Percentiles rank a stretch among this genome's conserved stretches.
These are phyloP conservation scores for Teunomyces panamensis DNA, from an alignment of 805 yeast species.

Conservation along the genomic window DNA sequence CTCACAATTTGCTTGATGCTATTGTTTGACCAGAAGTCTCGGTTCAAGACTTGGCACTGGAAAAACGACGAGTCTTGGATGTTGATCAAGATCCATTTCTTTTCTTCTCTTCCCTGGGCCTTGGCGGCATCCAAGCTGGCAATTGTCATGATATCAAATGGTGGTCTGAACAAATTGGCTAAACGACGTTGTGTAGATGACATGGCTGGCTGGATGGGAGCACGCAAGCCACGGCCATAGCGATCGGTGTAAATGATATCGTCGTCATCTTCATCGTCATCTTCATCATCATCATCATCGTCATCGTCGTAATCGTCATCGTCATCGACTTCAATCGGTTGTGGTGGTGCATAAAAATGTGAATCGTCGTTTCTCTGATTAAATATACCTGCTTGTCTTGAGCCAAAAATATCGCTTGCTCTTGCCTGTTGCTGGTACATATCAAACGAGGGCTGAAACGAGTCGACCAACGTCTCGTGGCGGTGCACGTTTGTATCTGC, in stretches of 20 bases:
- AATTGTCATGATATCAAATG: conserved; percentile 80
- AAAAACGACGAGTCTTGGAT: conserved; percentile 85
- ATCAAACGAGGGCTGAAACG: conserved; percentile 10
- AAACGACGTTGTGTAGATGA: conserved; percentile 60
- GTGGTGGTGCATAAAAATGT: too few species aligned
- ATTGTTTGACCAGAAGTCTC: conserved; percentile 86
- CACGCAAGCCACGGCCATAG: too few species aligned
- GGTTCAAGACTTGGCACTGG: conserved; percentile 81
- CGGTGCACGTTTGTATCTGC: conserved; percentile 77
- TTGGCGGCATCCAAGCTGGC: conserved; percentile 74
- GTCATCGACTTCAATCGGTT: conserved; percentile 37
- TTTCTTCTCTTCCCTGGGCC: conserved; percentile 53
- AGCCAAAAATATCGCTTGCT: conserved; percentile 44
- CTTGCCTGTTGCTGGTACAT: conserved; percentile 3
- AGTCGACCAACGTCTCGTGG: conserved; percentile 72
- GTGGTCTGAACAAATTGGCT: conserved; percentile 86
- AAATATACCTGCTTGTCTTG: conserved; percentile 51
- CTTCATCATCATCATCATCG: conserved; percentile 35
- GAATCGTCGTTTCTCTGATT: conserved; percentile 41
- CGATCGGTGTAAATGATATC: conserved; percentile 22
- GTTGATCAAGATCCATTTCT: conserved; percentile 84
- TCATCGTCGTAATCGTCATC: conserved; percentile 20
- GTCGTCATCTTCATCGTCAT: conserved; percentile 21
- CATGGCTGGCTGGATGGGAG: conserved; percentile 15
- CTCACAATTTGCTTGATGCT: conserved; percentile 62